Conservation (phyloP, 352 stramenopile species). For the Phytopythium aichiense region DNA sequence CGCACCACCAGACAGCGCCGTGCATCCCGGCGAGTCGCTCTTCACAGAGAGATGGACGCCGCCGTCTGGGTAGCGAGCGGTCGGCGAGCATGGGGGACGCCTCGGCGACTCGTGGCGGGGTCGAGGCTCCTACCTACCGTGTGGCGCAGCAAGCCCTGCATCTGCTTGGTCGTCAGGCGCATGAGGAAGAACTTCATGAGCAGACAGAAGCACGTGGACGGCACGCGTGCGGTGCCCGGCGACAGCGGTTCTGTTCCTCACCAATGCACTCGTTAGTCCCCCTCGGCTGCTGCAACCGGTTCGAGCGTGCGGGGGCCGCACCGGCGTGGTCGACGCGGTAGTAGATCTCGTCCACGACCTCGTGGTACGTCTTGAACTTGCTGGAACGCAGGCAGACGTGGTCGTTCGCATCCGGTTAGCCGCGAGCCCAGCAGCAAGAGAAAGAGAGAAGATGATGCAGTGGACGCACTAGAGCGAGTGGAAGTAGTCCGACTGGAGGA, state of each 20-base stretch:
- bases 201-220: conserved; percentile 96
- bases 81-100: too few relatives aligned
- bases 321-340: conserved; percentile 81
- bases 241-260: conserved; percentile 88
- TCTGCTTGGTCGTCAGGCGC: conserved; percentile 94
- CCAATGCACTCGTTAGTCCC: not conserved
- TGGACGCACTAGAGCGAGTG: conserved; percentile 83
- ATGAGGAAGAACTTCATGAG: conserved; percentile 97
- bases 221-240: conserved; percentile 85
- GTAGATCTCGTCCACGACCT: conserved; percentile 95
- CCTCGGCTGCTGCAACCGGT: not conserved
- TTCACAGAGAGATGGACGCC: not conserved
- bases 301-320: conserved; percentile 9
- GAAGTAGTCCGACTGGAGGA: conserved; percentile 95
- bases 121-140: conserved; percentile 28
- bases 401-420: not conserved
- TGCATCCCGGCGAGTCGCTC: not conserved
- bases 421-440: too few relatives aligned
- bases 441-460: not conserved
- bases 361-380: conserved; percentile 93
- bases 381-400: conserved; percentile 12
- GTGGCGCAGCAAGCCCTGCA: conserved; percentile 93
- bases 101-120: too few relatives aligned
- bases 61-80: not conserved
- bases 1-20: not conserved